A percentile compares a stretch with the other conserved stretches of the same genome.
Conservation (phyloP, 176 grass and related monocot genomes). For the Melocanna baccifera region DNA sequence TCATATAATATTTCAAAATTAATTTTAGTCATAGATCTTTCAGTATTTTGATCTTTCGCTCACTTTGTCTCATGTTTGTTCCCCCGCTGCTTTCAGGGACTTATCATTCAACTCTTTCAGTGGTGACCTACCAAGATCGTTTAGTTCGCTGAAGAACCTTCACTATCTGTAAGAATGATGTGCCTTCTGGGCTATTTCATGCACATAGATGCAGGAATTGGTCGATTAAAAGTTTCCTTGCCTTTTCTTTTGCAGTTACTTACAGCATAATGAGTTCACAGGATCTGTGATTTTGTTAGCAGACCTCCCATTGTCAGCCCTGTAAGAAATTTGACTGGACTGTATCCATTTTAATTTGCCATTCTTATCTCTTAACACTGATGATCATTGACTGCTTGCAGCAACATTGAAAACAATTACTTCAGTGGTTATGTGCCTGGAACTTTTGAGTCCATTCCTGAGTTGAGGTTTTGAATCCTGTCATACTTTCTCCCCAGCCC, state of each 20-base stretch:
- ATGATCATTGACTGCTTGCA: slow-evolving; percentile 34
- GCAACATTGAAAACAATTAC: slow-evolving; percentile 83
- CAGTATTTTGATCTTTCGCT: neutral
- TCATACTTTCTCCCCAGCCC: neutral
- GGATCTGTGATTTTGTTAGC: slow-evolving; percentile 78
- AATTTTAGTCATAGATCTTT: neutral
- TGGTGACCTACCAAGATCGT: slow-evolving; percentile 71
- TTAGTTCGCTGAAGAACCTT: slow-evolving; percentile 70
- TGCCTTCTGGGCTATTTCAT: slow-evolving; percentile 20
- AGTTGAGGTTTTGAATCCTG: slow-evolving; percentile 56
- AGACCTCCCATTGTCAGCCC: slow-evolving; percentile 62
- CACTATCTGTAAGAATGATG: slow-evolving; percentile 60
- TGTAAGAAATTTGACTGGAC: slow-evolving; percentile 58
- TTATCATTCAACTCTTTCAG: slow-evolving; percentile 80
- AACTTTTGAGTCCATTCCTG: slow-evolving; percentile 66
- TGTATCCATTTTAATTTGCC: slow-evolving; percentile 14
- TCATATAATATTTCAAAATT: neutral
- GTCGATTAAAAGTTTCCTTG: slow-evolving; percentile 18
- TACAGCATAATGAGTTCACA: slow-evolving; percentile 83
- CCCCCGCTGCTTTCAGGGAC: slow-evolving; percentile 46
- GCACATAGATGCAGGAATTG: slow-evolving; percentile 15
- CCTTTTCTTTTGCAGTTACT: slow-evolving; percentile 57
- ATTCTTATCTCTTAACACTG: slow-evolving; percentile 11
- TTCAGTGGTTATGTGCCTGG: slow-evolving; percentile 90
- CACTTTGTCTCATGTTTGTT: neutral